Base-by-base conservation (phyloP, 2,329 filamentous ascomycete species). In the Fusarium goolgardi region DNA sequence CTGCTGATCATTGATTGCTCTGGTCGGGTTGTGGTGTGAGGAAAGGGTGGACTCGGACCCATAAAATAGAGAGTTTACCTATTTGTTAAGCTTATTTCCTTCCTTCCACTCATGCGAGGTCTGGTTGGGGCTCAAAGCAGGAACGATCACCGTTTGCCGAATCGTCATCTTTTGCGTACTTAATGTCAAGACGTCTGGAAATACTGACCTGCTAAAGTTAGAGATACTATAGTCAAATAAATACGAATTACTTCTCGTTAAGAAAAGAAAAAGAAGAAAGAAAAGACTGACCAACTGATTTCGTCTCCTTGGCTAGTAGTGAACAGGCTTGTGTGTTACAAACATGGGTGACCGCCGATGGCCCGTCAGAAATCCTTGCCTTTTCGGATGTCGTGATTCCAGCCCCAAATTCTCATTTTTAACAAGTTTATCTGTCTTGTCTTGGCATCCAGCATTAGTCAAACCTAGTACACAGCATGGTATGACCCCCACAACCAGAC, bases 351-450 rank as follows among this genome's bases (percentile, higher is more conserved):
- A 39, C 35, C 67, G 65, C 35, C 67, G 65, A 52, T 16, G 32
- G 31, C 52, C 65, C 56, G 46, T 25, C 34, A 20, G 9, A 18
- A 2, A 52, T 20, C 55, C 65, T 54, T 58, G 47, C 53, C 53
- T 23, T 31, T 59, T 63, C 66, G 66, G 65, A 69, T 69, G 53
- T 69, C 66, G 65, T 66, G 49, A 69, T 69, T 55, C 45, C 29
- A 67, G 65, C 57, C 57, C 45, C 53, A 32, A 55, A 69, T 69
- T 65, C 41, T 25, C 34, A 55, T 53, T 29, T 46, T 32, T 44
- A 31, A 32, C 8, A 25, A 3, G 16, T 25, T 20, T 39, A 21
- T 45, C 21, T 39, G 27, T 11, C 27, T 34, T 34, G 13, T 50
- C 43, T 49, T 50, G 47, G 34, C 20, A 21, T 13, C 16, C 7